Conservation (phyloP, 805 yeast species). For the Dipodascus albidus region DNA sequence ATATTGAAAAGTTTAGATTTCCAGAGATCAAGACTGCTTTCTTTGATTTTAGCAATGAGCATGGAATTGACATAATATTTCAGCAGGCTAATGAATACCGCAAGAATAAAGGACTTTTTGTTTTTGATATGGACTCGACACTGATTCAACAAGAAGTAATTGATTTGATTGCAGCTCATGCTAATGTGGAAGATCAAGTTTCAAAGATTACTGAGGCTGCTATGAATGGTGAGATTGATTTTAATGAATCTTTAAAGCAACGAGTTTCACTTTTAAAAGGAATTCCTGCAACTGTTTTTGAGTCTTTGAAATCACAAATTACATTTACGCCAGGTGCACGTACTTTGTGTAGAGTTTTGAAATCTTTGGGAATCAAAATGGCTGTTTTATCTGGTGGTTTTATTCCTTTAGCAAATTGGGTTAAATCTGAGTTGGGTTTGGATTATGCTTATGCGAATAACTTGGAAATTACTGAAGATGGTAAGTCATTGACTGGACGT, state of each 20-base stretch:
- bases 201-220: constrained; percentile 85
- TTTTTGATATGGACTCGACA: constrained; percentile 98
- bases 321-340: constrained; percentile 76
- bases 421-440: constrained; percentile 53
- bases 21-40: constrained; percentile 10
- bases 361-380: constrained; percentile 48
- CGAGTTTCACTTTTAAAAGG: constrained; percentile 79
- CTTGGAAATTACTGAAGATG: constrained; percentile 31
- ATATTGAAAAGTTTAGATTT: constrained; percentile 13
- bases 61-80: constrained; percentile 31
- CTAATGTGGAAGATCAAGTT: constrained; percentile 80
- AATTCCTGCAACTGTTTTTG: constrained; percentile 61
- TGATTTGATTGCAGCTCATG: constrained; percentile 88
- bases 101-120: constrained; percentile 45
- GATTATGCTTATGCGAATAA: constrained; percentile 86
- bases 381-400: constrained; percentile 96
- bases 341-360: constrained; percentile 55
- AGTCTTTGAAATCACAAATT: constrained; percentile 58
- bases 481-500: constrained; percentile 53
- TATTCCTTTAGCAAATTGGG: constrained; percentile 70
- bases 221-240: constrained; percentile 95
- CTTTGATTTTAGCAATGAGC: constrained; percentile 18
- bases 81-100: constrained; percentile 26
- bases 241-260: constrained; percentile 62
- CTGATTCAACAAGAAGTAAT: constrained; percentile 93